phyloP scores from a whole-genome alignment of 345 rosid genomes.

The Citrus cavaleriei region DNA sequence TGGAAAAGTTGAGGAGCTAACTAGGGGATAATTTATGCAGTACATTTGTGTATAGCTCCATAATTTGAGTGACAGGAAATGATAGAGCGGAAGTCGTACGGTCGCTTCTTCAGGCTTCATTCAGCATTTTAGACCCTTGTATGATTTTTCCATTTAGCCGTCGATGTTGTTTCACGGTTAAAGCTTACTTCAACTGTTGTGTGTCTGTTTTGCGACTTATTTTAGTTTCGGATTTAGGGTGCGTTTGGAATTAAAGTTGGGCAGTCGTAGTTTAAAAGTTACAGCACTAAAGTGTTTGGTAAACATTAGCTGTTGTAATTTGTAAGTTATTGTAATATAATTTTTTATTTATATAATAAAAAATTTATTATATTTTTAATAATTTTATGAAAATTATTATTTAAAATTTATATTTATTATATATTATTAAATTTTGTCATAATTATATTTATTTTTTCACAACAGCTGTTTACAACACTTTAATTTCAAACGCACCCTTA shows the following conservation, averaged over 20 bases:
- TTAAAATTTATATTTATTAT: too few species aligned
- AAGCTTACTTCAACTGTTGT: background rate
- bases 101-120: background rate
- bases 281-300: fast-evolving
- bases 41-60: background rate
- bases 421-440: too few species aligned
- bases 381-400: too few species aligned
- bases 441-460: too few species aligned
- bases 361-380: too few species aligned
- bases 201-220: background rate
- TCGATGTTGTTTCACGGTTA: background rate
- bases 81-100: background rate
- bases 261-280: too few species aligned
- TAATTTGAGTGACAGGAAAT: background rate
- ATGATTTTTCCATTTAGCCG: background rate
- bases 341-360: too few species aligned
- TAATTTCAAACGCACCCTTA: too few species aligned
- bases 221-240: too few species aligned
- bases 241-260: fast-evolving
- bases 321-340: too few species aligned
- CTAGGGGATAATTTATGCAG: background rate
- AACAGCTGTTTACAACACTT: fast-evolving
- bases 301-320: fast-evolving
- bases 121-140: background rate
- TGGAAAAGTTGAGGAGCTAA: background rate